Evolutionary conservation across 2,329 filamentous ascomycete species (phyloP), one percentile per base, ranked within the genome.

Genomic region (Lithohypha guttulata): DNA sequence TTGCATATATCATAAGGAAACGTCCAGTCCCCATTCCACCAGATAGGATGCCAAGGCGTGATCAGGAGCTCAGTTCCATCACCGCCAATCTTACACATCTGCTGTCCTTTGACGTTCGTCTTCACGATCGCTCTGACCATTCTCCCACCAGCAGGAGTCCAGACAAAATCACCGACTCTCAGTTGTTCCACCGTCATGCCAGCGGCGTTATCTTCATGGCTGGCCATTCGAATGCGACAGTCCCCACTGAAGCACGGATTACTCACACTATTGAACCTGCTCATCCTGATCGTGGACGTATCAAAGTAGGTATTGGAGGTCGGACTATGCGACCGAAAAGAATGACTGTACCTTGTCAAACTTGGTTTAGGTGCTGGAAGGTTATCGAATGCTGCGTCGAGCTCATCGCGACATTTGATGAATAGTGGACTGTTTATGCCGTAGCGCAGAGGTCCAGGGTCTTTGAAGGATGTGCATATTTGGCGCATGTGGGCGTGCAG

Each of bases 401-500:
- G 63, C 1, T 55, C 48, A 33, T 71, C 61, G 6, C 71, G 60
- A 49, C 69, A 76, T 4, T 54, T 46, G 10, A 55, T 52, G 51
- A 79, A 79, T 2, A 77, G 58, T 0, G 66, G 61, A 36, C 69
- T 74, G 1, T 63, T 52, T 0, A 49, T 49, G 11, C 72, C 66
- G 48, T 77, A 79, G 45, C 65, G 60, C 5, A 72, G 62, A 3
- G 74, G 71, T 0, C 75, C 75, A 0, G 68, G 59, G 43, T 79
- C 75, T 50, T 77, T 76, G 65, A 77, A 78, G 0, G 69, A 70
- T 52, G 75, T 77, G 59, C 74, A 76, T 7, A 70, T 56, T 53
- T 79, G 75, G 17, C 66, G 62, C 1, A 62, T 59, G 47, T 79
- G 72, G 0, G 74, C 73, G 43, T 69, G 65, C 18, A 70, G 66